phyloP scores from a whole-genome alignment of 2,329 filamentous ascomycete species.

The Paracorniculantispora psalliotae region DNA sequence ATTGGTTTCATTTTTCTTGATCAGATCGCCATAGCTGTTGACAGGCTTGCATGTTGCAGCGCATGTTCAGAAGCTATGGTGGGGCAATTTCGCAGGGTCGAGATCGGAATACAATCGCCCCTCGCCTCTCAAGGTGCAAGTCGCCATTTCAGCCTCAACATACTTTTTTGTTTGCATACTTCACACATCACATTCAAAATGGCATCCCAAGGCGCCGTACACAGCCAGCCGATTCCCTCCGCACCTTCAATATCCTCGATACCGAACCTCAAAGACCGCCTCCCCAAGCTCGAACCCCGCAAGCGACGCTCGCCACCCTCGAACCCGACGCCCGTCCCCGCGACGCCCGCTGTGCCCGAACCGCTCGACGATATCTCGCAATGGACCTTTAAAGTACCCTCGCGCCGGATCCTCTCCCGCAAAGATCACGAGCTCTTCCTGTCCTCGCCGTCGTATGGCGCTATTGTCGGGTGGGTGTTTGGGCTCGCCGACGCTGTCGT shows the following conservation, averaged over 20 bases:
- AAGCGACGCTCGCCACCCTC: constrained; percentile 46
- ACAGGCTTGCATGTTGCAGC: neutral
- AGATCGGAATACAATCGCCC: neutral
- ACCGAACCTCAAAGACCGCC: constrained; percentile 42
- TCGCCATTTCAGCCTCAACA: neutral
- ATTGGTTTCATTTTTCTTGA: neutral
- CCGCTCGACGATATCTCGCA: constrained; percentile 55
- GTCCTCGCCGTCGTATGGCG: constrained; percentile 65
- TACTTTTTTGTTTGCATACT: neutral
- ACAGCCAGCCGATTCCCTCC: constrained; percentile 13
- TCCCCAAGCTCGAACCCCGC: constrained; percentile 65
- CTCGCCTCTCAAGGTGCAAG: constrained; percentile 8
- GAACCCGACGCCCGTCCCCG: constrained; percentile 61
- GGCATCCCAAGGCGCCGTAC: neutral
- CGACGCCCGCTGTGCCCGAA: constrained; percentile 67
- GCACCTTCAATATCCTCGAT: constrained; percentile 18
- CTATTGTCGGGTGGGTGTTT: constrained; percentile 83
- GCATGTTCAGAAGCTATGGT: constrained; percentile 2
- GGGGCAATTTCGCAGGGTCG: neutral
- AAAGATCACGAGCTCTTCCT: constrained; percentile 80
- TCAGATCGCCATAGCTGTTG: neutral
- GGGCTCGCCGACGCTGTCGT: constrained; percentile 76
- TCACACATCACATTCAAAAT: neutral
- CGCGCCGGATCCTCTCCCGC: constrained; percentile 73
- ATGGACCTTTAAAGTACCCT: constrained; percentile 61